Conservation (phyloP, 2,329 filamentous ascomycete species). For the Botrytis squamosa region DNA sequence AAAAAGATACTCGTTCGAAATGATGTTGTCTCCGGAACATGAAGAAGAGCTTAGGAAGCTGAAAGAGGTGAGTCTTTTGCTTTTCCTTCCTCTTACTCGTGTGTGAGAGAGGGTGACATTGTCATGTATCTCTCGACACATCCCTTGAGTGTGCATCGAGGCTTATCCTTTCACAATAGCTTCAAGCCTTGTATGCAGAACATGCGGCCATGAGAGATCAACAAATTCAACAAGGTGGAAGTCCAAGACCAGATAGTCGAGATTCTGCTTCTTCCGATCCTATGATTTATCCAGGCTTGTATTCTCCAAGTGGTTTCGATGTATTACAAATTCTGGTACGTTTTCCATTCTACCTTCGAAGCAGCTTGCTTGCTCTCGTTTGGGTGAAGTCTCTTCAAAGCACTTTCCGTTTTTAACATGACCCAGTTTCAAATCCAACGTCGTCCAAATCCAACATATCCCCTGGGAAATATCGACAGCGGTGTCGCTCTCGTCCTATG, state of each 20-base stretch:
- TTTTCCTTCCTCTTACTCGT: not conserved
- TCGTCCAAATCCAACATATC: conserved; percentile 77
- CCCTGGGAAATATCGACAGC: conserved; percentile 86
- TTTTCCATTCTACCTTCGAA: conserved; percentile 14
- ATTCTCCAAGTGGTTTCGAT: conserved; percentile 55
- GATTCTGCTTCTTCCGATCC: conserved; percentile 40
- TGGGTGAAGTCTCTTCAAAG: not conserved
- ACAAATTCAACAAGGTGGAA: not conserved
- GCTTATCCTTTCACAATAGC: not conserved
- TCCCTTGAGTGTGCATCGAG: not conserved
- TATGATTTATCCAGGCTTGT: conserved; percentile 56
- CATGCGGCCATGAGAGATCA: not conserved
- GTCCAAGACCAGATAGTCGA: conserved; percentile 5
- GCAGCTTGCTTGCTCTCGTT: not conserved
- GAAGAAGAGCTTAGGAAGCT: conserved; percentile 26
- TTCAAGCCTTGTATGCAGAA: conserved; percentile 11
- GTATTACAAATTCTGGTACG: conserved; percentile 56
- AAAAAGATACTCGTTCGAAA: not conserved
- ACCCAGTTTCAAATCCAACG: conserved; percentile 59
- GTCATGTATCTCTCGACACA: not conserved
- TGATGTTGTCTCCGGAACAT: conserved; percentile 23
- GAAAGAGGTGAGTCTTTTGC: conserved; percentile 24
- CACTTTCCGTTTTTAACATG: not conserved
- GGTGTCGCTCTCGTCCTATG: conserved; percentile 94
- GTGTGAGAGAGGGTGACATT: not conserved